Percentiles rank a stretch among this genome's conserved stretches.
These are phyloP conservation scores for Gleditsia sinensis DNA, from an alignment of 306 rosid species.

Conservation along the genomic window DNA sequence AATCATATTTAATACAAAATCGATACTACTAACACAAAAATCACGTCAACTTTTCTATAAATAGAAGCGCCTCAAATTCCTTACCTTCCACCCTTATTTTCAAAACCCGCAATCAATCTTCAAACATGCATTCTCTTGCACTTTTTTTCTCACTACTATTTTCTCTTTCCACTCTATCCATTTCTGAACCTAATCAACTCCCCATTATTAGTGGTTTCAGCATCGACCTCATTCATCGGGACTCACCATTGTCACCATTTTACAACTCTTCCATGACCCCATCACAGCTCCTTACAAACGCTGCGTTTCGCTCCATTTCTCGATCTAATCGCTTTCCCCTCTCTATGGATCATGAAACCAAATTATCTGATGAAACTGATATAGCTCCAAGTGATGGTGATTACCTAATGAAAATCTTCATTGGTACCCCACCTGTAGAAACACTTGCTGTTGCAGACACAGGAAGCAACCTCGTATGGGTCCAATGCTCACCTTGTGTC, in stretches of 20 bases:
- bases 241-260: constrained; percentile 16
- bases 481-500: background rate
- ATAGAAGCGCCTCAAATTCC: no score
- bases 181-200: background rate
- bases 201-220: background rate
- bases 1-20: no score
- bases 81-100: no score
- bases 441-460: constrained; percentile 1
- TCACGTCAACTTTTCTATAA: no score
- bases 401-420: constrained; percentile 3
- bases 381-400: no score
- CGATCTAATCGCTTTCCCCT: background rate
- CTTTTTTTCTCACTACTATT: background rate
- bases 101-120: no score
- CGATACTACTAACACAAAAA: no score
- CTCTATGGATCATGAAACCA: background rate
- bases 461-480: constrained; percentile 11
- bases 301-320: constrained; percentile 10
- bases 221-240: constrained; percentile 7
- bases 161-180: background rate
- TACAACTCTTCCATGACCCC: background rate
- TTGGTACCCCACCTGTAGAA: constrained; percentile 6
- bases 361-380: no score
- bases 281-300: background rate
- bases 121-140: background rate